These are phyloP conservation scores for Podospora comata DNA, from an alignment of 495 filamentous ascomycete genomes.

Conservation along the genomic window DNA sequence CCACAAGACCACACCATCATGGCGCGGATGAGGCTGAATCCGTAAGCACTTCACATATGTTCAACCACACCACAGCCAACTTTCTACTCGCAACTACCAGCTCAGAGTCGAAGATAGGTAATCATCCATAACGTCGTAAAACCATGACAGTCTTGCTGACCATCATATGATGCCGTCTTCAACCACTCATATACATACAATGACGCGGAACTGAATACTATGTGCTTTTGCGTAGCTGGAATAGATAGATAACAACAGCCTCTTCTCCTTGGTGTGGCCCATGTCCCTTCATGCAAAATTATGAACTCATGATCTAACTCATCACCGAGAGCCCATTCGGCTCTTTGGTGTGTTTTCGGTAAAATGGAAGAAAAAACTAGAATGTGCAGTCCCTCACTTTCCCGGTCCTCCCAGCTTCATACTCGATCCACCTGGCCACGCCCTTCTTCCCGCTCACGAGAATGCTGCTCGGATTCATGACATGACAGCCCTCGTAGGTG, in stretches of 20 bases:
- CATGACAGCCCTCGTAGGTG: slow-evolving; percentile 91
- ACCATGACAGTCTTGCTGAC: background rate
- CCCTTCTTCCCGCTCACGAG: slow-evolving; percentile 60
- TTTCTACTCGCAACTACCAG: background rate
- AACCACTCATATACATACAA: background rate
- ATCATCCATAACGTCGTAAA: background rate
- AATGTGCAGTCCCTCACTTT: slow-evolving; percentile 47
- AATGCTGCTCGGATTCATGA: slow-evolving; percentile 86
- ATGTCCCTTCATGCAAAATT: background rate
- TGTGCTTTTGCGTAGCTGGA: background rate
- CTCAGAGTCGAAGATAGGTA: background rate
- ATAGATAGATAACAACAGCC: background rate
- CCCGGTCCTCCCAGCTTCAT: slow-evolving; percentile 59
- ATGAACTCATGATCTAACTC: background rate
- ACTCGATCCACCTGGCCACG: slow-evolving; percentile 79
- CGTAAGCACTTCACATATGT: background rate
- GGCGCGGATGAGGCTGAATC: background rate
- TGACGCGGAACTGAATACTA: background rate
- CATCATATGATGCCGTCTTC: background rate
- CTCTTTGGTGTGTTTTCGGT: background rate
- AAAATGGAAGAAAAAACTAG: slow-evolving; percentile 17
- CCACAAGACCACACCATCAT: background rate
- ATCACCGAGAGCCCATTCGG: background rate
- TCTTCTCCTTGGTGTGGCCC: background rate
- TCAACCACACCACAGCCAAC: background rate